Conservation (phyloP, 1,284 basidiomycete species). For the Cryptococcus amylolentus region DNA sequence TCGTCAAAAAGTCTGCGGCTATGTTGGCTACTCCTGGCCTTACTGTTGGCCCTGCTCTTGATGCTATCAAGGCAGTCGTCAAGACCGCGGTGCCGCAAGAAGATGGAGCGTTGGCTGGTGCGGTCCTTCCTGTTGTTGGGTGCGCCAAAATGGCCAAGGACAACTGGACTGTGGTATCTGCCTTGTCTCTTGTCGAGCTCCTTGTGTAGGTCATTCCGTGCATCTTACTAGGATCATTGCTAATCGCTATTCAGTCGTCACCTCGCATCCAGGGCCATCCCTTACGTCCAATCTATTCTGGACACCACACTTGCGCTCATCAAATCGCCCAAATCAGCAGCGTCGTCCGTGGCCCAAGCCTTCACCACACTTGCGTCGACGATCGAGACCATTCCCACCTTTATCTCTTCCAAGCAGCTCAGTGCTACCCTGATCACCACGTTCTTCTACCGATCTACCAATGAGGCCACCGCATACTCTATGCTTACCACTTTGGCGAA, state of each 20-base stretch:
- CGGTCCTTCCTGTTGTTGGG: conserved; percentile 60
- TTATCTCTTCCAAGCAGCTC: conserved; percentile 50
- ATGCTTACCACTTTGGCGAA: conserved; percentile 62
- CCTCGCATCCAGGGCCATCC: conserved; percentile 81
- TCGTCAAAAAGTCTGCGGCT: conserved; percentile 52
- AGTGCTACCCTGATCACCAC: conserved; percentile 42
- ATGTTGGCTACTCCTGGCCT: conserved; percentile 53
- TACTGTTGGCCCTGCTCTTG: conserved; percentile 55
- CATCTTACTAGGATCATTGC: background rate
- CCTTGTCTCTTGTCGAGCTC: conserved; percentile 57
- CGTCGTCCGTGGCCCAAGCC: conserved; percentile 18
- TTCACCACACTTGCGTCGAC: conserved; percentile 33
- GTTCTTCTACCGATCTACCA: conserved; percentile 31
- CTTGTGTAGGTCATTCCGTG: conserved; percentile 15
- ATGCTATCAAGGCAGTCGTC: conserved; percentile 60
- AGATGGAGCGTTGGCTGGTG: conserved; percentile 60
- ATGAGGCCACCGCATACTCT: conserved; percentile 17
- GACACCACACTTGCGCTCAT: conserved; percentile 58
- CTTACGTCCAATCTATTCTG: conserved; percentile 71
- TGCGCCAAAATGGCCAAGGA: conserved; percentile 51
- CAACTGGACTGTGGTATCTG: conserved; percentile 53
- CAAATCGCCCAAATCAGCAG: conserved; percentile 28
- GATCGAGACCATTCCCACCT: conserved; percentile 49
- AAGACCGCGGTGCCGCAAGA: conserved; percentile 62
- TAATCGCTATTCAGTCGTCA: conserved; percentile 54